A percentile compares a stretch with the other conserved stretches of the same genome.
These are phyloP conservation scores for Sporobolomyces roseus DNA, from an alignment of 768 basidiomycete genomes.

Conservation along the genomic window DNA sequence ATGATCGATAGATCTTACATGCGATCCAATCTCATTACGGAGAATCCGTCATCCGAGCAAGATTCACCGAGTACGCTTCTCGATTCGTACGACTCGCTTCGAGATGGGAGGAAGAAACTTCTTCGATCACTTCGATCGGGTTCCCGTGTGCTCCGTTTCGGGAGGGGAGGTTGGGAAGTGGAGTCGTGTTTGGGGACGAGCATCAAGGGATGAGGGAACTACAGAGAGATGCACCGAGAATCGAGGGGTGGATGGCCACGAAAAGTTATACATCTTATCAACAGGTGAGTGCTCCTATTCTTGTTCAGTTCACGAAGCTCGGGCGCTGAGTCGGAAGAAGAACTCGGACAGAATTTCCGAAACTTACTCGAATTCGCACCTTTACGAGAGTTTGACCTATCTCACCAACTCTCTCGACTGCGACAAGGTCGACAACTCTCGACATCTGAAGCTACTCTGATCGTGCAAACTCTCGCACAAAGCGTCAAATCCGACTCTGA, in stretches of 20 bases:
- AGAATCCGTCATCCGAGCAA: constrained; percentile 76
- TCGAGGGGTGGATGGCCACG: constrained; percentile 89
- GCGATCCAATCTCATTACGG: constrained; percentile 91
- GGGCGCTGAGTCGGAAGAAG: no score
- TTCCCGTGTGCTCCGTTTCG: constrained; percentile 58
- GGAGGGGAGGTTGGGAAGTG: constrained; percentile 62
- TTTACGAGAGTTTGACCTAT: constrained; percentile 75
- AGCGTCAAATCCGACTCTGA: constrained; percentile 77
- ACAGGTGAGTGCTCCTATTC: constrained; percentile 54
- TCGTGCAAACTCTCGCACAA: constrained; percentile 69
- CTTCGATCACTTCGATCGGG: constrained; percentile 70
- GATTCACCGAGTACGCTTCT: constrained; percentile 81
- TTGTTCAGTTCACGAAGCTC: no score
- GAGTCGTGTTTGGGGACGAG: constrained; percentile 75
- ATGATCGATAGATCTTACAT: constrained; percentile 63
- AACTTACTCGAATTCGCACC: constrained; percentile 57
- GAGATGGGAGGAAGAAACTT: constrained; percentile 78
- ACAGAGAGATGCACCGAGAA: constrained; percentile 68
- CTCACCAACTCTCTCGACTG: constrained; percentile 79
- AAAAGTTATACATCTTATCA: constrained; percentile 70
- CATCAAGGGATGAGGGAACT: constrained; percentile 62
- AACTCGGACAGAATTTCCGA: constrained; percentile 64
- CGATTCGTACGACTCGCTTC: constrained; percentile 87
- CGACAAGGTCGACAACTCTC: constrained; percentile 67
- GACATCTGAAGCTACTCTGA: constrained; percentile 68